Base-by-base conservation (phyloP, 495 filamentous ascomycete genomes). In the Penicillium desertorum region DNA sequence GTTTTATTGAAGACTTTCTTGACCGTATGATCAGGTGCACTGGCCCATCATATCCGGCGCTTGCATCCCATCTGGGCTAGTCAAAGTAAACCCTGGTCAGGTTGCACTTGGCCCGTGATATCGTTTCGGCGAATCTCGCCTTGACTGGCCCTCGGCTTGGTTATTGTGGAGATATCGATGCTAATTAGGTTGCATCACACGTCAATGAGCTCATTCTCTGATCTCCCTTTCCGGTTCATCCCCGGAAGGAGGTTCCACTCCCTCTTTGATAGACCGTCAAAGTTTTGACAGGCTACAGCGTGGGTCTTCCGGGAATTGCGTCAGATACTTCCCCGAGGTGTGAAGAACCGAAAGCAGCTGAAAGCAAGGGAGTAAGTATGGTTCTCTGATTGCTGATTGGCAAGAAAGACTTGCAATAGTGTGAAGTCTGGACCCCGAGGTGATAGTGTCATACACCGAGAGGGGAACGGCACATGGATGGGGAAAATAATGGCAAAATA, bases 371-470 rank as follows among this genome's bases (percentile, higher is more conserved):
- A 16, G n/a, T 36, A 25, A 25, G 30, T 10, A 37, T 27, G 45
- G 11, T 11, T n/a, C 17, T 25, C 1, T 32, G 54, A 3, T 3
- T 42, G 45, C 23, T 51, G 25, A 57, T 57, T 57, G 54, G 45
- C 45, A 50, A 42, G 23, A 23, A 11, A 16, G 11, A 25, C n/a
- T 19, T 19, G n/a, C 55, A 44, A 27, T 57, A 49, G 55, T 22
- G 39, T n/a, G 2, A 14, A n/a, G 16, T 39, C 48, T 46, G 48
- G 29, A 29, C 20, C 48, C 16, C 37, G 9, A 17, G 19, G 48
- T 52, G 48, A 58, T 56, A 49, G 54, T 49, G 45, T 49, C 54
- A 56, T 56, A 48, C 20, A 48, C 23, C 32, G 16, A 20, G 32
- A 37, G 3, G 22, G 30, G 9, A 34, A 34, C 4, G 11, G 23